Conservation (phyloP, 1,284 basidiomycete genomes). For the Sutorius eximius region DNA sequence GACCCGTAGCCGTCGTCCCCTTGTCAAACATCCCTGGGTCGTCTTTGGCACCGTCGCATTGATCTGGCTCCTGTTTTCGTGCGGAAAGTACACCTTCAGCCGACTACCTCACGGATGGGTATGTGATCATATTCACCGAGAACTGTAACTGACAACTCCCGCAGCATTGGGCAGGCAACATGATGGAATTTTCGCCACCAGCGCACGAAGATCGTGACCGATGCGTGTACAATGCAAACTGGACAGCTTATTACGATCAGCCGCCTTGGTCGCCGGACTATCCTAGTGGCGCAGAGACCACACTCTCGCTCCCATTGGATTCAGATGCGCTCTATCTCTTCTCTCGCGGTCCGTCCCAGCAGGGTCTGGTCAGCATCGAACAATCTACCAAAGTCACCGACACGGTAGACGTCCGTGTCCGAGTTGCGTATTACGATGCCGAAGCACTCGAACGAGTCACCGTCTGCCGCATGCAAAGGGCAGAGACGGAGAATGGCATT, state of each 20-base stretch:
- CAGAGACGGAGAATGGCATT: no score
- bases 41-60: slow-evolving; percentile 2
- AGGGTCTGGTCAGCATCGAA: slow-evolving; percentile 36
- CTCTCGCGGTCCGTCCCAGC: slow-evolving; percentile 36
- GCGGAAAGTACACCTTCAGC: slow-evolving; percentile 2
- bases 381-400: slow-evolving; percentile 32
- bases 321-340: slow-evolving; percentile 39
- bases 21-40: slow-evolving; percentile 13
- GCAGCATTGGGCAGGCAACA: slow-evolving; percentile 9
- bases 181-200: not conserved
- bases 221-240: slow-evolving; percentile 22
- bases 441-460: slow-evolving; percentile 17
- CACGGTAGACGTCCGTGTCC: slow-evolving; percentile 35
- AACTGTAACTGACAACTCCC: not conserved
- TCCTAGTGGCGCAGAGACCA: slow-evolving; percentile 30
- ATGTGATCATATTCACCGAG: not conserved
- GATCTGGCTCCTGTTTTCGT: slow-evolving; percentile 17
- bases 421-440: slow-evolving; percentile 32
- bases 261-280: slow-evolving; percentile 27
- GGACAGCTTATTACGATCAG: slow-evolving; percentile 27
- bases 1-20: not conserved
- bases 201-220: not conserved
- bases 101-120: slow-evolving; percentile 11
- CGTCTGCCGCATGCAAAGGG: no score
- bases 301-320: slow-evolving; percentile 40